Conservation (phyloP, 2,329 filamentous ascomycete genomes). For the Polytolypa hystricis region DNA sequence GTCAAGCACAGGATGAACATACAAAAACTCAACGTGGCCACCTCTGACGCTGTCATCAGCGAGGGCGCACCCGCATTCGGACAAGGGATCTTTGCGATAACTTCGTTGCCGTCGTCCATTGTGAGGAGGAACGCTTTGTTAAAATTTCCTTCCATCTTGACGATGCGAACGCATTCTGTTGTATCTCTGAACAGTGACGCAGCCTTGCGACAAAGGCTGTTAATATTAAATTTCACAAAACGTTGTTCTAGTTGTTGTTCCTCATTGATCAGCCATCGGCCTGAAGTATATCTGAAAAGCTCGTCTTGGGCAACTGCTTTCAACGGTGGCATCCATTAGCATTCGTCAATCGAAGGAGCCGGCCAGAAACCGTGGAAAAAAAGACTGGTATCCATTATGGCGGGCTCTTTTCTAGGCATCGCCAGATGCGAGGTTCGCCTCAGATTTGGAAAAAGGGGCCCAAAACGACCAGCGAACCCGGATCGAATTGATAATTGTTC, state of each 20-base stretch:
- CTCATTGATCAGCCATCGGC: constrained; percentile 20
- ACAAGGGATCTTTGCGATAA: constrained; percentile 18
- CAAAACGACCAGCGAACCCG: background rate
- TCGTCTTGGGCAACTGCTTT: constrained; percentile 7
- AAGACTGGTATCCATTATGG: background rate
- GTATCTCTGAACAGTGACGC: constrained; percentile 10
- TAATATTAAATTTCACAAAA: constrained; percentile 21
- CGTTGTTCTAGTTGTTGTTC: constrained; percentile 14
- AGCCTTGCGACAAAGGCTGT: constrained; percentile 20
- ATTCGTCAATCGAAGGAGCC: background rate
- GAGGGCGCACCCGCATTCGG: constrained; percentile 16
- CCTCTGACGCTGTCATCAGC: constrained; percentile 25
- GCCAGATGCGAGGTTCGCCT: background rate
- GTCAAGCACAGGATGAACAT: constrained; percentile 4
- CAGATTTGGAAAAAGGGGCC: background rate
- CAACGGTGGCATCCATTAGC: background rate
- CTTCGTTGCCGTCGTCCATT: constrained; percentile 15
- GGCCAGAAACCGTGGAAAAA: background rate
- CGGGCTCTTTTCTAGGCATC: background rate
- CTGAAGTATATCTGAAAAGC: constrained; percentile 21
- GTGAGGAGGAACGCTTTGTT: constrained; percentile 18
- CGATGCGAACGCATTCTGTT: constrained; percentile 17
- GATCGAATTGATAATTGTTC: constrained; percentile 11
- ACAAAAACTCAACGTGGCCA: constrained; percentile 24
- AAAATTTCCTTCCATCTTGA: constrained; percentile 17